Evolutionary conservation across 139 green algal genomes (phyloP).

Genomic region (Ulvella scutata): DNA sequence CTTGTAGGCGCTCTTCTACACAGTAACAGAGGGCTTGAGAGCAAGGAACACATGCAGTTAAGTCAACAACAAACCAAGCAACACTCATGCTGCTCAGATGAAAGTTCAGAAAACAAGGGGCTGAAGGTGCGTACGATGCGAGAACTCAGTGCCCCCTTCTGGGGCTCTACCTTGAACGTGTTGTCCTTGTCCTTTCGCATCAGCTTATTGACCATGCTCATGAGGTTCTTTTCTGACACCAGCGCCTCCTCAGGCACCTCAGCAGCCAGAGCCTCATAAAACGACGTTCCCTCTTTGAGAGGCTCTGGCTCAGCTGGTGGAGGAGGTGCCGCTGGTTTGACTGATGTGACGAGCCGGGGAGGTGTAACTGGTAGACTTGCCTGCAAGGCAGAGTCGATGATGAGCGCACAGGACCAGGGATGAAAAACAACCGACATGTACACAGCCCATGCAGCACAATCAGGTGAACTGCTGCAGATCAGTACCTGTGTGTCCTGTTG

Average conservation of each 20-base stretch:
- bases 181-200: background rate
- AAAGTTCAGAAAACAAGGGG: background rate
- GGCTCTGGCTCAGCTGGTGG: background rate
- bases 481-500: no score
- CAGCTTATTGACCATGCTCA: constrained; percentile 1
- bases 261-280: background rate
- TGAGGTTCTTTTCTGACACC: background rate
- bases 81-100: background rate
- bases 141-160: background rate
- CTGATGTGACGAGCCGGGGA: no score
- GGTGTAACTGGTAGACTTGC: no score
- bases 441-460: no score
- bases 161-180: background rate
- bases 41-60: background rate
- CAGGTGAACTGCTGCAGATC: no score
- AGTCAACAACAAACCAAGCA: background rate
- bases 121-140: background rate
- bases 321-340: background rate
- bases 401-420: no score
- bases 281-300: background rate
- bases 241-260: background rate
- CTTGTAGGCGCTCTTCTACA: background rate
- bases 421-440: no score
- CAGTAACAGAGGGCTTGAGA: background rate
- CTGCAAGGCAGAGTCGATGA: no score